Percentiles rank a stretch among this genome's conserved stretches.
These are phyloP conservation scores for Metschnikowia peoriensis DNA, from an alignment of 805 yeast genomes.

Conservation along the genomic window DNA sequence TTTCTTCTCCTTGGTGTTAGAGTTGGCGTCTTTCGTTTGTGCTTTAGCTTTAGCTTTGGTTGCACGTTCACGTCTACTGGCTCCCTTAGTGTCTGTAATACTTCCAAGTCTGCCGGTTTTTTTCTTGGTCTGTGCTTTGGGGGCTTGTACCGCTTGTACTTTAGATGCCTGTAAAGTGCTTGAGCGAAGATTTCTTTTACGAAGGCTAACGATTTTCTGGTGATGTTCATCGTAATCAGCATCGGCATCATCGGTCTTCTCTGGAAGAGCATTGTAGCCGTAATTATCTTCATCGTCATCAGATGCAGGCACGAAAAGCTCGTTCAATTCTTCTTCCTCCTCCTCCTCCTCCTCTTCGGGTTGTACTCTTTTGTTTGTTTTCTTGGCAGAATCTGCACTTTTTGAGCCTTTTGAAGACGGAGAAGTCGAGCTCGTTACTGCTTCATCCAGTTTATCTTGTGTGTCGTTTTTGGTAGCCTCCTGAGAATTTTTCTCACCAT, in stretches of 20 bases:
- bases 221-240: slow-evolving; percentile 12
- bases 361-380: not conserved
- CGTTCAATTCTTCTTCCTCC: slow-evolving; percentile 10
- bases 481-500: too few relatives aligned
- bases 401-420: not conserved
- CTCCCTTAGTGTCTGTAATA: not conserved
- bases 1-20: not conserved
- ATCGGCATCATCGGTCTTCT: slow-evolving; percentile 9
- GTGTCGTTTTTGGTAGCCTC: too few relatives aligned
- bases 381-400: not conserved
- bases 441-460: too few relatives aligned
- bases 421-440: too few relatives aligned
- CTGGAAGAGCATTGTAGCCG: slow-evolving; percentile 15
- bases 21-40: not conserved
- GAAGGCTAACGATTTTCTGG: not conserved
- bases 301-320: slow-evolving; percentile 13
- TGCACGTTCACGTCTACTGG: not conserved
- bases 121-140: not conserved
- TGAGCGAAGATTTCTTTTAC: slow-evolving; percentile 2
- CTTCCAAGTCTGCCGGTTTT: slow-evolving; percentile 6
- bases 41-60: not conserved
- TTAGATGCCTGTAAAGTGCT: not conserved
- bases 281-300: slow-evolving; percentile 14
- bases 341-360: not conserved
- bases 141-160: not conserved